Evolutionary conservation across 2,329 filamentous ascomycete genomes (phyloP), one percentile per base, ranked within the genome.

Genomic region (Alternaria arborescens): DNA sequence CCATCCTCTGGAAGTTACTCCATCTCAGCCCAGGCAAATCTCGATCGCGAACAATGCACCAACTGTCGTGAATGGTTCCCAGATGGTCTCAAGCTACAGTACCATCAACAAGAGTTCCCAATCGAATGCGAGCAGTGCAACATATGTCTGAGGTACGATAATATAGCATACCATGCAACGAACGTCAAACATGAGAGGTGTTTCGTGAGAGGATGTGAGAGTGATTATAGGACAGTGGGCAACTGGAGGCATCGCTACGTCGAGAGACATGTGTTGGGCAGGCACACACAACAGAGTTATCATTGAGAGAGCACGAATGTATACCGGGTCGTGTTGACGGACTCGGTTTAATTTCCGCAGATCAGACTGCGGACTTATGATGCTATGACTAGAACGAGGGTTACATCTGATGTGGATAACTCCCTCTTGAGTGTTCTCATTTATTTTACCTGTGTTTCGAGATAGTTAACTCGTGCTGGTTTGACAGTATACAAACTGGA

Each of bases 201-300:
- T 52, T 73, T 72, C 61, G 65, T 72, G 3, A 64, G 52, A 32
- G 65, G 55, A 5, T 72, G 69, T 60, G 42, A 32, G 34, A 67
- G 61, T 59, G 43, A 62, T 2, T 69, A 67, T 55, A 60, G 70
- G 51, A 63, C 16, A 16, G 60, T 68, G 20, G 65, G 67, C 0
- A 51, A 54, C 3, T 72, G 67, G 67, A 70, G 50, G 52, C 20
- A 38, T 24, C 24, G n/a, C 16, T 62, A 60, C 14, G 56, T 72
- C 8, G 61, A 67, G 36, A 51, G 47, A 1, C 69, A 73, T 61
- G 26, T 71, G 24, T 12, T 22, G 51, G 20, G 12, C 11, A 42
- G 40, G 12, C 40, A 42, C 14, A 11, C 20, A 41, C 38, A 40
- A 51, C 52, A 58, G 12, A 58, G 48, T 14, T 63, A 71, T 58